A percentile compares a stretch with the other conserved stretches of the same genome.
Conservation (phyloP, 2,329 filamentous ascomycete species). For the Ceratocystis harringtonii region DNA sequence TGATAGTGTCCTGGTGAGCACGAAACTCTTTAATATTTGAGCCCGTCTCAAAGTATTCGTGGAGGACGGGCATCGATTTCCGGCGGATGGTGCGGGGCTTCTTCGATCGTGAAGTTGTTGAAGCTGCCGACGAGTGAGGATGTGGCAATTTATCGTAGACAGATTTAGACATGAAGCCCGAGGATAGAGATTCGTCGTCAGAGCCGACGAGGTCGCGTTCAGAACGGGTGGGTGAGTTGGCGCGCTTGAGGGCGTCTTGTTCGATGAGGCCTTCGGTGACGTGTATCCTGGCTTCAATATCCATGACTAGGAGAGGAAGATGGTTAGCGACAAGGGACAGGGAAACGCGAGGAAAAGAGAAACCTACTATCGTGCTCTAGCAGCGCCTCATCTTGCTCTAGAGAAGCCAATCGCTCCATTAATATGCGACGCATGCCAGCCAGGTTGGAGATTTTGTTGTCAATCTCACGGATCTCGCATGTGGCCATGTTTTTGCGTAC, state of each 20-base stretch:
- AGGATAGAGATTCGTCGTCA: slow-evolving; percentile 27
- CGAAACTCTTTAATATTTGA: slow-evolving; percentile 76
- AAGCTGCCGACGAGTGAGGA: slow-evolving; percentile 30
- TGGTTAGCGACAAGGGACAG: not conserved
- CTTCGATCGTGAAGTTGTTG: slow-evolving; percentile 35
- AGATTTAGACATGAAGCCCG: slow-evolving; percentile 85
- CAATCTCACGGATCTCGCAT: slow-evolving; percentile 88
- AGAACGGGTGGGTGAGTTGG: slow-evolving; percentile 34
- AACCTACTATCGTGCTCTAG: slow-evolving; percentile 73
- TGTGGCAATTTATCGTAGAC: slow-evolving; percentile 81
- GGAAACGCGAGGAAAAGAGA: not conserved
- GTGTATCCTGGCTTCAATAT: slow-evolving; percentile 46
- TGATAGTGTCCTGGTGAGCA: slow-evolving; percentile 77
- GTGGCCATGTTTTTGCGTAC: slow-evolving; percentile 96
- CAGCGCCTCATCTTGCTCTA: slow-evolving; percentile 83
- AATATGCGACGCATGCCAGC: slow-evolving; percentile 87
- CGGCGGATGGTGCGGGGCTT: slow-evolving; percentile 46
- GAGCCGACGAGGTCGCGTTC: slow-evolving; percentile 40
- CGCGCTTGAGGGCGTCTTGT: slow-evolving; percentile 43
- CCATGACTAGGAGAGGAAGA: slow-evolving; percentile 34
- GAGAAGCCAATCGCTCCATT: slow-evolving; percentile 64
- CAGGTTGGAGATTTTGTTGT: slow-evolving; percentile 89
- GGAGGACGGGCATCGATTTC: slow-evolving; percentile 84
- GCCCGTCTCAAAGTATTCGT: slow-evolving; percentile 87
- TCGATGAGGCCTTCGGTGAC: slow-evolving; percentile 44